Base-by-base conservation (phyloP, 345 rosid species). In the Mallotus nudiflorus region DNA sequence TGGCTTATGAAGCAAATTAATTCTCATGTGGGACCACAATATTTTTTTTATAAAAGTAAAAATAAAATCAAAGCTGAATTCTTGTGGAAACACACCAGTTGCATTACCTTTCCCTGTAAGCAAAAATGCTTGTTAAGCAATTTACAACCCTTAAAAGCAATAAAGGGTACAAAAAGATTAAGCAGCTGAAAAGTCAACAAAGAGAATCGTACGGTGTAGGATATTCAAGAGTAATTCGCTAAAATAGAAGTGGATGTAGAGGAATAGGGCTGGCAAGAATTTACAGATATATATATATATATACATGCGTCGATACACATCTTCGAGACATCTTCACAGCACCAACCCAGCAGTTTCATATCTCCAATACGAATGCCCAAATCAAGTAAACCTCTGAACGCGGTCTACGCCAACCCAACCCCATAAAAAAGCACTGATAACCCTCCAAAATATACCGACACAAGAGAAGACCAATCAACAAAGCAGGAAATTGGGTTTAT, bases 281-380 rank as follows among this genome's bases (percentile, higher is more conserved):
- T n/a, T 33, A n/a, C 1, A 28, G 6, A 24, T 1, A 3, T 7
- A 5, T 20, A 24, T 9, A 18, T 24, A 63, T 44, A 63, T 63
- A 45, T 25, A 42, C 25, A 6, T n/a, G n/a, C n/a, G n/a, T 4
- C 10, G 7, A 16, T 4, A 53, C 29, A 9, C 69, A 35, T 3
- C 59, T 73, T 73, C 76, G 40, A 5, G 1, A 27, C 76, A 45
- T 39, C 67, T 78, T 77, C 86, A 28, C 11, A 16, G 82, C 76
- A 75, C 44, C 70, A 67, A 22, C 86, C 54, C 62, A 19, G 73
- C 63, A 72, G 42, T 35, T 78, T 73, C 86, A 20, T 52, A n/a
- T 53, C 40, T 4, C 56, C 7, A 52, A 9, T 0, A 52, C 46
- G 14, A 42, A 39, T 4, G 6, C 42, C 42, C 4, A 63, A 55